Base-by-base conservation (phyloP, 1,139 yeast species). In the Taphrina flavorubra region DNA sequence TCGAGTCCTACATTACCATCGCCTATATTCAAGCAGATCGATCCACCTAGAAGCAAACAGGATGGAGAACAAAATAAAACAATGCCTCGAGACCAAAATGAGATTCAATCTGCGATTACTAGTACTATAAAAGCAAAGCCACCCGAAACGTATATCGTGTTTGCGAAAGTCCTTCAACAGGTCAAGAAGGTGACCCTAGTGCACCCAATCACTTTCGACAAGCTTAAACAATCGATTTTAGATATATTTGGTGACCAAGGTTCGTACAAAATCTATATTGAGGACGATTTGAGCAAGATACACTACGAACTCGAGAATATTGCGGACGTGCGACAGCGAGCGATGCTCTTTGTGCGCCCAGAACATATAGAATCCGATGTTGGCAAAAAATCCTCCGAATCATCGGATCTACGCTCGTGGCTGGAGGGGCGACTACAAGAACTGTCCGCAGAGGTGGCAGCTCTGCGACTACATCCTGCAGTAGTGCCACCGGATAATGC, bases 181-280 rank as follows among this genome's bases (percentile, higher is more conserved):
- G 49, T 47, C 20, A 60, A 40, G 53, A 66, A 51, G 25, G 46
- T 25, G 11, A 25, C 39, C 11, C 44, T 51, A n/a, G 53, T 11
- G 36, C 42, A 4, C 31, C 74, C 77, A 1, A 79, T 83, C 1
- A 77, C 81, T 6, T 87, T 88, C 0, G 81, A 76, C 10, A 67
- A 85, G 2, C 81, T 87, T 0, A 82, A 87, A 73, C 88, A 90
- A 5, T 81, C 90, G 0, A 76, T 92, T 56, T 82, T 96, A 64
- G 81, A 91, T 0, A 78, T 89, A 42, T 94, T 92, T 76, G 90
- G 92, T 31, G 97, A 92, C 75, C 90, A 87, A 74, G 92, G 92
- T 79, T 91, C 95, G 0, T 90, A 88, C 75, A 84, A 94, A 0
- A 95, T 94, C 44, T 89, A 90, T 74, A 82, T 92, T 7, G 86